A percentile compares a stretch with the other conserved stretches of the same genome.
Evolutionary conservation across 345 rosid genomes (phyloP).

Genomic region (Eucalyptus victrix): DNA sequence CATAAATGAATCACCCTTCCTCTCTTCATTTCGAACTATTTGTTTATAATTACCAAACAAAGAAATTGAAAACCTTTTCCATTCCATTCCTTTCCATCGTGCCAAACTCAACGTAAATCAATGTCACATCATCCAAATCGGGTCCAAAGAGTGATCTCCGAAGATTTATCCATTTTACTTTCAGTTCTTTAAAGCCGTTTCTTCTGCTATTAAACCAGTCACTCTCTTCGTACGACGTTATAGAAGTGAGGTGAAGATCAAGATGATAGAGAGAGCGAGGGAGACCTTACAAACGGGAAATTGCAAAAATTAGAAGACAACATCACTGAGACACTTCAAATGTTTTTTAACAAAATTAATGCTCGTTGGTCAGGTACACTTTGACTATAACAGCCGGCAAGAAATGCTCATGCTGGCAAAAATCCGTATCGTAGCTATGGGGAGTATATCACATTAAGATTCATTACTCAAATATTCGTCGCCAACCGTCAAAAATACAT

Average conservation of each 20-base stretch:
- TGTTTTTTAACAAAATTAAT: not conserved
- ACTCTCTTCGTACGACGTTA: not conserved
- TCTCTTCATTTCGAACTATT: not conserved
- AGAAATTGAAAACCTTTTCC: not conserved
- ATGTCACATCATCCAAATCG: not conserved
- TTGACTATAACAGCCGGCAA: not conserved
- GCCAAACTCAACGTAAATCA: not conserved
- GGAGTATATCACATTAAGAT: not conserved
- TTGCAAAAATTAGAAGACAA: not conserved
- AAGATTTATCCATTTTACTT: not conserved
- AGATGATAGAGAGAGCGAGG: not conserved
- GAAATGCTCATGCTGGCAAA: not conserved
- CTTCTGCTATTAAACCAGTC: not conserved
- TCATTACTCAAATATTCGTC: constrained; percentile 21
- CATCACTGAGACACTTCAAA: not conserved
- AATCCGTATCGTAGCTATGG: not conserved
- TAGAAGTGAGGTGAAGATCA: not conserved
- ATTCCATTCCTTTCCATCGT: not conserved
- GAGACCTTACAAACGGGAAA: not conserved
- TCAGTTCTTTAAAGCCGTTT: not conserved
- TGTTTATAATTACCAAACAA: not conserved
- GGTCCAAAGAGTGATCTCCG: not conserved
- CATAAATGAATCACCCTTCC: not conserved
- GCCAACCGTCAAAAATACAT: constrained; percentile 44
- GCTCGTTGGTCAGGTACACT: not conserved